Evolutionary conservation across 306 rosid genomes (phyloP).

Genomic region (Rosa persica): DNA sequence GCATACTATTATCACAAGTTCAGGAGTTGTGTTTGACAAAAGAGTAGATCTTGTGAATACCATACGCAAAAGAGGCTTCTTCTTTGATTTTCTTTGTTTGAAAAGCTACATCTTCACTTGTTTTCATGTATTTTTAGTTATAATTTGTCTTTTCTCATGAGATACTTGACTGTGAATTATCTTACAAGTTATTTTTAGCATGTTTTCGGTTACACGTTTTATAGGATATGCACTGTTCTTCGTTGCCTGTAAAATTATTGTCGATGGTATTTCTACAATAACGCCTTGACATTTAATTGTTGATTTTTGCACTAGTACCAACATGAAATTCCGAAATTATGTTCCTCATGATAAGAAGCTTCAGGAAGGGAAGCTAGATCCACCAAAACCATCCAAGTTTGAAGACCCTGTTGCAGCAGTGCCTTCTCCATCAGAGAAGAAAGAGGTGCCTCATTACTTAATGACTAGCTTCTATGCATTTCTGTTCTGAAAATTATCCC

Average conservation of each 20-base stretch:
- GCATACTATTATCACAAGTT: not conserved
- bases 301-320: conserved; percentile 41
- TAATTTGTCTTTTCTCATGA: not conserved
- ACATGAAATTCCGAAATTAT: conserved; percentile 87
- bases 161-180: not conserved
- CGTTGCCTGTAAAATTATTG: not conserved
- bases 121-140: not conserved
- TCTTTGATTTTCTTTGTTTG: not conserved
- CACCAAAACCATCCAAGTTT: conserved; percentile 80
- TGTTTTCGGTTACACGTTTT: not conserved
- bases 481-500: conserved; percentile 5
- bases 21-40: too few species aligned
- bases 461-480: not conserved
- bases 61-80: not conserved
- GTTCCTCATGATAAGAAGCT: conserved; percentile 92
- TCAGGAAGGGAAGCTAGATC: conserved; percentile 80
- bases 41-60: not conserved
- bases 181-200: not conserved
- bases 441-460: conserved; percentile 40
- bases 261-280: not conserved
- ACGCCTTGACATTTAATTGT: not conserved
- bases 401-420: conserved; percentile 73
- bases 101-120: too few species aligned
- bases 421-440: conserved; percentile 48
- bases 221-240: not conserved